These are phyloP conservation scores for Coriaria nepalensis DNA, from an alignment of 306 rosid species.

Conservation along the genomic window DNA sequence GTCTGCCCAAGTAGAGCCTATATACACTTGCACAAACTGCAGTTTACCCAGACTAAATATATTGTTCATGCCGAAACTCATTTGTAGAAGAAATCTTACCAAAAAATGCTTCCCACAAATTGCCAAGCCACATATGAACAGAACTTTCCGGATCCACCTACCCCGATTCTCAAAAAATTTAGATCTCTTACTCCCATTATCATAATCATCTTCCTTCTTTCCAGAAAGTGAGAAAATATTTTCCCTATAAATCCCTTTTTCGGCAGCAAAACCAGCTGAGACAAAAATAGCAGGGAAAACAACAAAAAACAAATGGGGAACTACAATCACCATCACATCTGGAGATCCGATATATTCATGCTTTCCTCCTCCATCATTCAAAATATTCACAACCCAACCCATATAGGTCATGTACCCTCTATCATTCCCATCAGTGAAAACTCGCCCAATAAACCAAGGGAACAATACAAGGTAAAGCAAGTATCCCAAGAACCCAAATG, in stretches of 20 bases:
- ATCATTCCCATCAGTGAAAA: conserved; percentile 44
- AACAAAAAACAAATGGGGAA: conserved; percentile 64
- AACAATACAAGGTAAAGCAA: conserved; percentile 49
- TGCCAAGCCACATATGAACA: conserved; percentile 45
- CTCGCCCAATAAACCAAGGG: conserved; percentile 76
- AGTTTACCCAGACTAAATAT: neutral
- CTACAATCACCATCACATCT: conserved; percentile 72
- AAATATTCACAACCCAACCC: conserved; percentile 67
- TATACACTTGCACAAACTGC: neutral
- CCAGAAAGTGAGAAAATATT: conserved; percentile 32
- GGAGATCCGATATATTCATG: conserved; percentile 68
- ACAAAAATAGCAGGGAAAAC: conserved; percentile 64
- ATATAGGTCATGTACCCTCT: conserved; percentile 72
- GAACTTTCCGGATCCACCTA: conserved; percentile 45
- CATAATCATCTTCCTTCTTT: conserved; percentile 70
- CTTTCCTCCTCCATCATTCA: conserved; percentile 29
- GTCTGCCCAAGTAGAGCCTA: too few species aligned
- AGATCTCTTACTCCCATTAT: conserved; percentile 15
- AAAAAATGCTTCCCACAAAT: conserved; percentile 66
- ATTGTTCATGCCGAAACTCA: conserved; percentile 1
- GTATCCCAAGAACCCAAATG: conserved; percentile 67
- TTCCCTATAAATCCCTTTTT: conserved; percentile 44
- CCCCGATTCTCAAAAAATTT: conserved; percentile 16
- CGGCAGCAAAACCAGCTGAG: conserved; percentile 41
- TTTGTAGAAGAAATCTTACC: conserved; percentile 35